These are phyloP conservation scores for Rhodotorula sp. DNA, from an alignment of 1,284 basidiomycete species.

Conservation along the genomic window DNA sequence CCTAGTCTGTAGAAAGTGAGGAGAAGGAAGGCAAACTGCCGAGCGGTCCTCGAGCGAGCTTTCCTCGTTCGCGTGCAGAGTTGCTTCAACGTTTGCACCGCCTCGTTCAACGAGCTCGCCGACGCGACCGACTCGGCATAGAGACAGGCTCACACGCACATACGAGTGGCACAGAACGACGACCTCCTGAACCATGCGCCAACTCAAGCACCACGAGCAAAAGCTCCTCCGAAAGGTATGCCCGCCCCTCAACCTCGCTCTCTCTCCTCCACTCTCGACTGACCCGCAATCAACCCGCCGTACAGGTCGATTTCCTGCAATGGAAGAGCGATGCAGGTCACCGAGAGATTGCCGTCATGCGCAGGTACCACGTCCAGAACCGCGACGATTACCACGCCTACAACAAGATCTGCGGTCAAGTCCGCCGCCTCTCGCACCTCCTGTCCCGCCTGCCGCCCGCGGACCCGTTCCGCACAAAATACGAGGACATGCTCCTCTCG, in stretches of 20 bases:
- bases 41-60: neutral
- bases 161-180: neutral
- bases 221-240: slow-evolving; percentile 84
- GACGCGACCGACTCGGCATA: neutral
- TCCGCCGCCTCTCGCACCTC: slow-evolving; percentile 82
- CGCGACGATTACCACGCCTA: slow-evolving; percentile 98
- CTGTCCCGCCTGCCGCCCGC: slow-evolving; percentile 82
- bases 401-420: slow-evolving; percentile 88
- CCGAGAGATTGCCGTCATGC: slow-evolving; percentile 91
- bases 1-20: neutral
- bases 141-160: neutral
- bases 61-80: neutral
- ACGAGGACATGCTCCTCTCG: slow-evolving; percentile 81
- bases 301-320: slow-evolving; percentile 55
- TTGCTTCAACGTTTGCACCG: neutral
- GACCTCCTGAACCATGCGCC: slow-evolving; percentile 58
- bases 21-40: neutral
- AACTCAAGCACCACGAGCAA: slow-evolving; percentile 90
- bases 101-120: neutral
- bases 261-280: slow-evolving; percentile 1
- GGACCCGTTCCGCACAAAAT: slow-evolving; percentile 81
- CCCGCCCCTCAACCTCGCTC: slow-evolving; percentile 4
- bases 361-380: slow-evolving; percentile 91
- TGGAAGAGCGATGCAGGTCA: slow-evolving; percentile 95
- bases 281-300: neutral